A percentile compares a stretch with the other conserved stretches of the same genome.
Evolutionary conservation across 441 rosid species (phyloP).

Genomic region (Erysimum cheiri): DNA sequence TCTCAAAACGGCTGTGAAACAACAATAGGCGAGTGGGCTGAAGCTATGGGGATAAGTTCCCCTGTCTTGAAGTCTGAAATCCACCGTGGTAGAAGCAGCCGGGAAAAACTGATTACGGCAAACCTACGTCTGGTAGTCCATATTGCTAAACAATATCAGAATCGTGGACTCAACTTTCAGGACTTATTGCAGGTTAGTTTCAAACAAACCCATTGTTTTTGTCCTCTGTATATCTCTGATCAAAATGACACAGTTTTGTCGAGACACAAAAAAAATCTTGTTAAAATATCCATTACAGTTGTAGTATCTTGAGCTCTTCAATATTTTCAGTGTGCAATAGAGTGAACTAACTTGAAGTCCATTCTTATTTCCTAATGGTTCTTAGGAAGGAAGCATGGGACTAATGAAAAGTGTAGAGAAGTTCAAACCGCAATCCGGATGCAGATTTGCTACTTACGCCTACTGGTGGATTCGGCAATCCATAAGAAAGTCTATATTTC

Average conservation of each 20-base stretch:
- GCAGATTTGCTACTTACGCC: conserved; percentile 85
- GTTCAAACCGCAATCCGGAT: conserved; percentile 84
- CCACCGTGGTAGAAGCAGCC: conserved; percentile 60
- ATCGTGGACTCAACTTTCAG: conserved; percentile 76
- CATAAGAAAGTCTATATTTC: conserved; percentile 73
- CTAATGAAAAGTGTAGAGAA: conserved; percentile 88
- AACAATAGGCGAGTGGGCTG: conserved; percentile 77
- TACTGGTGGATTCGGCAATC: conserved; percentile 93
- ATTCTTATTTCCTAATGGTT: conserved; percentile 16
- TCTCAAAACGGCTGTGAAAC: conserved; percentile 81
- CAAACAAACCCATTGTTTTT: conserved; percentile 8
- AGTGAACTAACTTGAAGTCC: conserved; percentile 9
- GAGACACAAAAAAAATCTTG: not conserved
- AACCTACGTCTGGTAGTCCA: conserved; percentile 85
- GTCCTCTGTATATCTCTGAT: conserved; percentile 2
- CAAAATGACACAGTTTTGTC: not conserved
- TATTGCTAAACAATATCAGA: conserved; percentile 79
- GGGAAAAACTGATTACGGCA: conserved; percentile 70
- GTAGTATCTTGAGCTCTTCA: conserved; percentile 1
- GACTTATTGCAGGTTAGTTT: conserved; percentile 78
- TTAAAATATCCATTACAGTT: not conserved
- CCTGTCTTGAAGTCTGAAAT: conserved; percentile 63
- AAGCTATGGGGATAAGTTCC: conserved; percentile 65
- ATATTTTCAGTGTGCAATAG: not conserved
- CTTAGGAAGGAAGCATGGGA: conserved; percentile 89